Conservation (phyloP, 441 rosid species). For the Mallotus japonicus region DNA sequence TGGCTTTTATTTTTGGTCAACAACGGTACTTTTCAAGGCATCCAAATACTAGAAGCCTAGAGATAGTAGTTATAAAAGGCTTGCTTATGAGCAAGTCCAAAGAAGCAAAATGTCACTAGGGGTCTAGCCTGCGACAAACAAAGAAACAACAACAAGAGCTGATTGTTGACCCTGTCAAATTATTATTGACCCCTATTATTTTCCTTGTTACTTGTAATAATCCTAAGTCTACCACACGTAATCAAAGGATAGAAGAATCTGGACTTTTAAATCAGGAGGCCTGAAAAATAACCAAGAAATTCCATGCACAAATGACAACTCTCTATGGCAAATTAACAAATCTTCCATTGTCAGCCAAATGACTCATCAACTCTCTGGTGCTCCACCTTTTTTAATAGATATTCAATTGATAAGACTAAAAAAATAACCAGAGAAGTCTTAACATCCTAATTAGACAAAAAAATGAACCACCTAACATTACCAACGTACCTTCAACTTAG, state of each 20-base stretch:
- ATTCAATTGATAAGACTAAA: background rate
- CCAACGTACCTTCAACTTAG: constrained; percentile 48
- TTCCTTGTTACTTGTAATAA: background rate
- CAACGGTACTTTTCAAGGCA: background rate
- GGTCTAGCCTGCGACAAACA: background rate
- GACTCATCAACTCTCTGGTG: background rate
- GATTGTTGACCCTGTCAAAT: background rate
- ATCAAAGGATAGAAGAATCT: background rate
- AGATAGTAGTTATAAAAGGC: background rate
- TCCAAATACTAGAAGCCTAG: background rate
- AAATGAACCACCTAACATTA: background rate
- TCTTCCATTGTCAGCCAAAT: background rate
- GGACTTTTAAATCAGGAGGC: background rate
- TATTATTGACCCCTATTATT: too few species aligned
- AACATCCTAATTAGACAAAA: background rate
- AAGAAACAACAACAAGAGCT: background rate
- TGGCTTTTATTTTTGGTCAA: background rate
- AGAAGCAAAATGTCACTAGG: background rate
- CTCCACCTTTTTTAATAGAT: background rate
- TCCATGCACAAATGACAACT: background rate
- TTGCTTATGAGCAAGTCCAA: background rate
- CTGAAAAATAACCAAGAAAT: background rate
- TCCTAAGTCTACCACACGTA: background rate
- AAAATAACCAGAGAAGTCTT: background rate
- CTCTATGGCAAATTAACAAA: background rate